Evolutionary conservation across 2,329 filamentous ascomycete species (phyloP), one percentile per base, ranked within the genome.

Genomic region (Pseudocercospora musae): DNA sequence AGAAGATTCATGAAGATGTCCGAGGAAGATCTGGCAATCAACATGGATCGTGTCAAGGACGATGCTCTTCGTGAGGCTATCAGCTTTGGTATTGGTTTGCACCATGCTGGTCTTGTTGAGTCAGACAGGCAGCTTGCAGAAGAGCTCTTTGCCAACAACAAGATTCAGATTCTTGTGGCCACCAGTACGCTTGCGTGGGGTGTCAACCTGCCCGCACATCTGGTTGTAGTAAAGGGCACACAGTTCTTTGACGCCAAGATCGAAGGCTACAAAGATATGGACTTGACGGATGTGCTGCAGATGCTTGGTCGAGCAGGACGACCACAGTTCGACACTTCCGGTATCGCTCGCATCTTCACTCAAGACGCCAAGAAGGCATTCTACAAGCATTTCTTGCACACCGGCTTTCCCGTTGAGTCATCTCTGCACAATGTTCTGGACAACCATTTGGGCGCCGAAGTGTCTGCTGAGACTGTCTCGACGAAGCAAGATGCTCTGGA

Each of bases 371-470:
- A 98, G 82, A 99, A 99, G 78, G 92, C 96, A 63, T 99, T 99
- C 77, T 99, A 99, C 80, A 99, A 99, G 80, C 95, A 99, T 78
- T 99, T 99, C 79, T 79, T 99, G 59, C 95, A 99, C 74, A 98
- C 94, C 0, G 96, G 95, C 1, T 99, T 99, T 75, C 96, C 95
- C 0, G 95, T 99, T 10, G 95, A 99, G 76, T 97, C 93, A 0
- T 96, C 93, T 0, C 82, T 99, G 42, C 95, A 99, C 77, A 96
- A 96, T 20, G 95, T 98, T 0, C 82, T 99, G 7, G 94, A 98
- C 78, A 96, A 99, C 80, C 96, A 99, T 83, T 83, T 99, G 75
- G 89, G 92, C 65, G 95, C 95, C 62, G 95, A 99, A 78, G 88
- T 98, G 5, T 96, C 93, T 0, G 92, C 95, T 0, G 93, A 91